Conservation (phyloP, 1,139 yeast species). For the Yamadazyma siamensis region DNA sequence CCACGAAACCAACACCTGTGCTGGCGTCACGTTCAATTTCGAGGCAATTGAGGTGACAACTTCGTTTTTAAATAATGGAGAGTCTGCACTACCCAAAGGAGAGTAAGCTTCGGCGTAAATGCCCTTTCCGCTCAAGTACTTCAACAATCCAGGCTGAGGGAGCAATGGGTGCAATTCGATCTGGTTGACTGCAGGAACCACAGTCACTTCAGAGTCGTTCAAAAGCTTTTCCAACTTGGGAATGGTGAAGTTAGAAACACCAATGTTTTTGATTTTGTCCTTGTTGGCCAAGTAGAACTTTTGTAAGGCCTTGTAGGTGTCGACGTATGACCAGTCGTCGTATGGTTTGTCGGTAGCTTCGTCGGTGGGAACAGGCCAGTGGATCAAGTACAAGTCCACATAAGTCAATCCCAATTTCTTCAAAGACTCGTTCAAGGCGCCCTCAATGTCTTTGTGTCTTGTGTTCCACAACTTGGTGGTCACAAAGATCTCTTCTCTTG, state of each 20-base stretch:
- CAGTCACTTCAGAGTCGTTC: constrained; percentile 40
- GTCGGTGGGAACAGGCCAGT: constrained; percentile 75
- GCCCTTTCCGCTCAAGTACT: constrained; percentile 40
- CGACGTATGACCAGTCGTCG: constrained; percentile 51
- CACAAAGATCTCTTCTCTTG: constrained; percentile 69
- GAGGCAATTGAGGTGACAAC: constrained; percentile 39
- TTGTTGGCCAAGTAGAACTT: constrained; percentile 39
- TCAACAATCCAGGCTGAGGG: constrained; percentile 48
- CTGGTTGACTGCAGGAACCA: constrained; percentile 52
- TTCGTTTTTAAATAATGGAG: constrained; percentile 48
- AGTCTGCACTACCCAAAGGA: constrained; percentile 56
- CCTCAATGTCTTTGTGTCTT: constrained; percentile 53
- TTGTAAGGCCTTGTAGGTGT: constrained; percentile 73
- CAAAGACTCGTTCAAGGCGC: constrained; percentile 62
- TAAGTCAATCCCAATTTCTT: constrained; percentile 72
- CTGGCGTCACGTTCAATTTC: constrained; percentile 41
- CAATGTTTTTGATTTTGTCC: constrained; percentile 53
- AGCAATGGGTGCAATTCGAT: constrained; percentile 59
- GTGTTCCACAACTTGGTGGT: constrained; percentile 82
- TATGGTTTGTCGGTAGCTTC: constrained; percentile 13
- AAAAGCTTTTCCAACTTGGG: constrained; percentile 44
- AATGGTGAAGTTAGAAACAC: constrained; percentile 57
- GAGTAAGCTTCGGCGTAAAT: constrained; percentile 55
- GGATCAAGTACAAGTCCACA: constrained; percentile 79
- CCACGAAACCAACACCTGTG: constrained; percentile 51